Evolutionary conservation across 2,329 filamentous ascomycete genomes (phyloP), one percentile per base, ranked within the genome.

Genomic region (Paracoccidioides brasiliensis): DNA sequence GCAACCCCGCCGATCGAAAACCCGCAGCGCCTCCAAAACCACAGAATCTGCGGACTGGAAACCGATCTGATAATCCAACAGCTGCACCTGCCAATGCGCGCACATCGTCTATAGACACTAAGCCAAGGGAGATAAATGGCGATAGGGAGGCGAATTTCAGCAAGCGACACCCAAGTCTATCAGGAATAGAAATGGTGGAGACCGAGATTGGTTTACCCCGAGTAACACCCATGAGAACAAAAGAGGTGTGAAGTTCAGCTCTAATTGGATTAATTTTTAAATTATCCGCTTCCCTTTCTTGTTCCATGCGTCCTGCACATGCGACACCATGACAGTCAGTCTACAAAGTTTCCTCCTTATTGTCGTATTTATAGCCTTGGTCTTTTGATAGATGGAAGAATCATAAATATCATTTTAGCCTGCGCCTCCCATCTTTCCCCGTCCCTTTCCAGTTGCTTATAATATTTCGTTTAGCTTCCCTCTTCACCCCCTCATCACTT

Each of bases 121-220:
- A 14, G 43, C 32, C 60, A 41, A 58, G 64, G 0, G 61, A 63
- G 48, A 14, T n/a, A 35, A 37, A 15, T 30, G 86, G 90, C 71
- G 80, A 83, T 56, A 81, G 78, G 76, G 80, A 84, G 59, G 72
- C 72, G 28, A 79, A 88, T 66, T 96, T 97, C 68, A 85, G 84
- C 58, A 90, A 90, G 70, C 78, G 89, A 57, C 96, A 90, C 70
- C 91, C 91, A 0, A 94, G 86, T 67, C 73, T 97, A 57, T 84
- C 83, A 55, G 81, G 88, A 8, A 80, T 96, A 62, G 90, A 96
- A 73, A 87, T 91, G 83, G 85, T 89, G n/a, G 87, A 93, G 72
- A 81, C 83, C 58, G 85, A 80, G 62, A 76, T 78, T 52, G 72
- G 73, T 57, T 56, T 55, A 50, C 67, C 66, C 49, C 71, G 69